These are phyloP conservation scores for Fistulina hepatica DNA, from an alignment of 1,284 basidiomycete species.

Conservation along the genomic window DNA sequence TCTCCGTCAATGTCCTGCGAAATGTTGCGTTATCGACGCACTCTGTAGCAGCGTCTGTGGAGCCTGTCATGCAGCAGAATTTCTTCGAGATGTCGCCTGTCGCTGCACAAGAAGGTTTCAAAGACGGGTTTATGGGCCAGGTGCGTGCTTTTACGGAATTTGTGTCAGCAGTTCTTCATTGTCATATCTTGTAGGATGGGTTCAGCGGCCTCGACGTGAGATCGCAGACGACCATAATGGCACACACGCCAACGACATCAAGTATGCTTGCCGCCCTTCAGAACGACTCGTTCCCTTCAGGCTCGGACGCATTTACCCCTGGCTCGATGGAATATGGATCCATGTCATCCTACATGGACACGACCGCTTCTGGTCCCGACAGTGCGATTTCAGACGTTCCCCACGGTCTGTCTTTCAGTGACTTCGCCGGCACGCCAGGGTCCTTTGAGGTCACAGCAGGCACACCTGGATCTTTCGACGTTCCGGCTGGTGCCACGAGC, in stretches of 20 bases:
- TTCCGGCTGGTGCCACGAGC: conserved; percentile 30
- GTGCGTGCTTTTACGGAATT: too few relatives aligned
- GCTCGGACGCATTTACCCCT: conserved; percentile 46
- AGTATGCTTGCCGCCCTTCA: conserved; percentile 80
- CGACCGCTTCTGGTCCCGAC: conserved; percentile 48
- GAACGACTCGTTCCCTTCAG: conserved; percentile 54
- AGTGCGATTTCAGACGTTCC: conserved; percentile 46
- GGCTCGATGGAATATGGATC: conserved; percentile 57
- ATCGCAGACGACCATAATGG: conserved; percentile 40
- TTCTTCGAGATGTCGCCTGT: conserved; percentile 16
- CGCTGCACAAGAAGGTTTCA: conserved; percentile 15
- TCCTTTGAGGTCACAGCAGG: conserved; percentile 60
- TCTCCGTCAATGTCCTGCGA: conserved; percentile 75
- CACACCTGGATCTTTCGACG: conserved; percentile 47
- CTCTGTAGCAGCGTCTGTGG: conserved; percentile 80
- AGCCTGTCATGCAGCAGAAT: conserved; percentile 79
- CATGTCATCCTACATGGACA: conserved; percentile 68
- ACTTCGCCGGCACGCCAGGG: conserved; percentile 47
- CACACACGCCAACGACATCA: conserved; percentile 71
- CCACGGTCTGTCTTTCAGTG: conserved; percentile 51
- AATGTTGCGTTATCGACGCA: conserved; percentile 80
- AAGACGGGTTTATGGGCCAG: too few relatives aligned
- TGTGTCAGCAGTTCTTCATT: too few relatives aligned
- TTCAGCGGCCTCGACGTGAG: too few relatives aligned
- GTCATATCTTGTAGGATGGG: too few relatives aligned